Evolutionary conservation across 2,329 filamentous ascomycete species (phyloP), one percentile per base, ranked within the genome.

Genomic region (Coniochaeta sp.): DNA sequence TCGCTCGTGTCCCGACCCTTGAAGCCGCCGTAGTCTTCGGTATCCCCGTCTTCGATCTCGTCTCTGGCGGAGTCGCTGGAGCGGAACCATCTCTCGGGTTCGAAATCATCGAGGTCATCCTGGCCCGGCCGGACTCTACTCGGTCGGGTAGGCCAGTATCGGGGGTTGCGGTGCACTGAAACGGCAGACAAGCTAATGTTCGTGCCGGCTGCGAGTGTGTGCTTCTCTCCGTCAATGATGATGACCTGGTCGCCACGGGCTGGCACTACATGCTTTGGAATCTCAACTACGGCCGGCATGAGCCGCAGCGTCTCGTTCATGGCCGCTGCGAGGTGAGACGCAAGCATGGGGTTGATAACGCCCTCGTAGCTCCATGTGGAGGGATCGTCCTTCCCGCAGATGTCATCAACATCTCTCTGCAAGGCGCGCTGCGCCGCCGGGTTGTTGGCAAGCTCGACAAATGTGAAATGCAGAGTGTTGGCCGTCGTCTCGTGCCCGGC

Each of bases 401-500:
- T 82, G 16, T 76, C 73, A 69, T 91, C 86, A 28, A 95, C 74
- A 62, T 92, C 89, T 52, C 79, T 75, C 66, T 93, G 90, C 3
- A 93, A 73, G 7, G 77, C 78, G 26, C 82, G 80, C 68, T 95
- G 90, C 1, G 81, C 81, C 1, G 76, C 72, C 6, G 84, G 84
- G 66, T 87, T 81, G 66, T 85, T 81, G 16, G 89, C 90, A 6
- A 93, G 80, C 65, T 85, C 81, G 38, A 91, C 70, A 4, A 92
- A 73, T 1, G 85, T 80, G 69, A 90, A 92, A 73, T 93, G 88
- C 43, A 92, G 77, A 4, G 84, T 82, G 71, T 90, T 91, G 56
- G 89, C 89, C 1, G 89, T 89, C 1, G 90, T 93, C 72, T 95
- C 90, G 72, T 95, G 89, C 14, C 90, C 90, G 0, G 90, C 90